Evolutionary conservation across 192 early-diverging fungal genomes (phyloP).

Genomic region (Coemansia sp.): DNA sequence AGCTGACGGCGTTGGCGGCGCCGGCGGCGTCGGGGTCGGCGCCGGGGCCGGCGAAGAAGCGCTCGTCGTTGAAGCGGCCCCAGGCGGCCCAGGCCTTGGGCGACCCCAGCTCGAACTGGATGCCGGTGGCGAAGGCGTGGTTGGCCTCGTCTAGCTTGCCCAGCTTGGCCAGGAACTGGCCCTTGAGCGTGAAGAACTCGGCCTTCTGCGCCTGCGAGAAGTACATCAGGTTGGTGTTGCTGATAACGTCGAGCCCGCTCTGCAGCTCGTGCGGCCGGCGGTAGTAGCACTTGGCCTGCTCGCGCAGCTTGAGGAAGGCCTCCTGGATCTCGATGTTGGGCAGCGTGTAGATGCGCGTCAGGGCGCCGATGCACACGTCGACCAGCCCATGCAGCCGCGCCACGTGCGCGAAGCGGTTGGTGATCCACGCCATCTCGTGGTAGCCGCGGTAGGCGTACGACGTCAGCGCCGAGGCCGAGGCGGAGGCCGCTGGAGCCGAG

Average conservation of each 20-base stretch:
- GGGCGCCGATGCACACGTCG: constrained; percentile 87
- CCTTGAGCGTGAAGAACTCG: constrained; percentile 97
- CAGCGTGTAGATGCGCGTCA: constrained; percentile 97
- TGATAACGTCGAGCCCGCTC: constrained; percentile 95
- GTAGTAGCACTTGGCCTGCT: constrained; percentile 98
- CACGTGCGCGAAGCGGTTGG: constrained; percentile 97
- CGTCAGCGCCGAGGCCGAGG: constrained; percentile 44
- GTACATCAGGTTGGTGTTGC: constrained; percentile 98
- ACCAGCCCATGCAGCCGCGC: constrained; percentile 93
- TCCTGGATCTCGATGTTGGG: constrained; percentile 99
- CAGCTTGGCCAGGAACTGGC: constrained; percentile 89
- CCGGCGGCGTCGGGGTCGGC: constrained; percentile 77
- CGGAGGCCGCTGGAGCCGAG: constrained; percentile 6
- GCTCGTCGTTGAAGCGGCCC: constrained; percentile 91
- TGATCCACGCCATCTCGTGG: constrained; percentile 99
- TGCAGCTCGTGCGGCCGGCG: constrained; percentile 83
- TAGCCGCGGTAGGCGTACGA: constrained; percentile 96
- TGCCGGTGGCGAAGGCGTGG: constrained; percentile 83
- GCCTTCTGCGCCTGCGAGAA: constrained; percentile 90
- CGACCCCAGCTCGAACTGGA: constrained; percentile 84
- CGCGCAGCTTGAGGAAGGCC: constrained; percentile 92
- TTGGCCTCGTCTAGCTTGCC: constrained; percentile 83
- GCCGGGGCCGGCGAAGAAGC: constrained; percentile 84
- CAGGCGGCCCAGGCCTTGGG: constrained; percentile 96
- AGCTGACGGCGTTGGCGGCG: constrained; percentile 88